Base-by-base conservation (phyloP, 1,284 basidiomycete genomes). In the Omphalotus olearius region DNA sequence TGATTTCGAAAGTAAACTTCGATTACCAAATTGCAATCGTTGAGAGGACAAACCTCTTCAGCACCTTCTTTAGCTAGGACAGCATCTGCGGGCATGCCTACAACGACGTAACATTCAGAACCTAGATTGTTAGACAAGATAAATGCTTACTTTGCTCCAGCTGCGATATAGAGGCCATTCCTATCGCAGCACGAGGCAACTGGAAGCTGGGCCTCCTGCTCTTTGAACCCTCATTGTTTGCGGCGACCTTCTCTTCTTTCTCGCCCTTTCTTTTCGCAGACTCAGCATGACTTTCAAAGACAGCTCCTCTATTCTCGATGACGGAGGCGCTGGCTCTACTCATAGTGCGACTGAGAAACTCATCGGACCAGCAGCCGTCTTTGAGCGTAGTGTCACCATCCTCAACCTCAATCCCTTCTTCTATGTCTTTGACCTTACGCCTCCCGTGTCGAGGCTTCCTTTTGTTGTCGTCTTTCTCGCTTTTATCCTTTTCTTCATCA, bases 21-120 rank as follows among this genome's bases (percentile, higher is more conserved):
- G 53, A 16, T 9, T 9, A 33, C n/a, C 38, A 38, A n/a, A n/a
- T 7, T 20, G 20, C 26, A 46, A 56, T 11, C 33, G 48, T 17
- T 47, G 47, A 18, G 6, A 38, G 23, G 36, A 64, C 71, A 54
- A 47, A 85, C 83, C 69, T 86, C 81, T 28, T 84, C 80, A 20
- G 86, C 87, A 45, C 78, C 78, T 57, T 80, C 78, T 60, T 85
- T 81, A 3, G 81, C 77, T 48, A 93, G 66, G 47, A 89, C 84
- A 23, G 88, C 91, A 69, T 91, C 91, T 42, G 85, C 86, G 45
- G 88, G 90, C 79, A 91, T 89, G 37, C 45, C 52, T 53, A 7
- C 9, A 30, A 18, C 18, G n/a, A n/a, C 9, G 4, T 20, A 30
- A 26, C 16, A 47, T 16, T 11, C 17, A 47, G 13, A 6, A n/a